Base-by-base conservation (phyloP, 225 moss, liverwort and hornwort genomes). In the Bryoerythrophyllum caledonicum region DNA sequence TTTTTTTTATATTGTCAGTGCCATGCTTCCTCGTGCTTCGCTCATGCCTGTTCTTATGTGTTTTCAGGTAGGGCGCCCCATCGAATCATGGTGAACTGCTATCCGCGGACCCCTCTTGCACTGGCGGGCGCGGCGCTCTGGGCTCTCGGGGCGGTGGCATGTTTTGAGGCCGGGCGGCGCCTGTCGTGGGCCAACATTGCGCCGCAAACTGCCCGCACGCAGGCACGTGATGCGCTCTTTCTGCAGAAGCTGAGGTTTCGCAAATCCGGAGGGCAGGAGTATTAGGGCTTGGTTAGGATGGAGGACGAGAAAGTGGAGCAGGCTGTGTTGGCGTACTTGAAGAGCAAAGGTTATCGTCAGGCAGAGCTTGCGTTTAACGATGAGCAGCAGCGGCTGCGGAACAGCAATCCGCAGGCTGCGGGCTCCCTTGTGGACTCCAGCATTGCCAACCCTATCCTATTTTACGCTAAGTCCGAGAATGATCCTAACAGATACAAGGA, bases 361-460 rank as follows among this genome's bases (percentile, higher is more conserved):
- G 97, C 97, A n/a, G 97, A 95, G 86, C 94, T 94, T 48, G 97
- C 97, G 17, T 95, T 99, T 75, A 90, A 95, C 68, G 90, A 91
- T 82, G 97, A 99, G 85, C 92, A 94, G 82, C 90, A 90, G 79
- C 93, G 87, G 12, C 82, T 87, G 66, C 91, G 90, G 1, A 86
- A 82, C 21, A 80, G 51, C 46, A 44, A 43, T 46, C 55, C 71
- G 16, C 75, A 70, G 56, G 15, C 32, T 52, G 17, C 80, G 17
- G 90, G 84, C 23, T 58, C 79, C 38, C 81, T 74, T 43, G 89
- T 92, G 65, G 92, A 97, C 61, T 87, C 94, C 4, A 81, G 79
- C 68, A 93, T 94, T 73, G 92, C 94, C 1, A 94, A 94, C 65
- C 92, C 91, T 68, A 96, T 96, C 44, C 84, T 87, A 3, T 92